These are phyloP conservation scores for Trichophyton mentagrophytes DNA, from an alignment of 2,329 filamentous ascomycete genomes.

Conservation along the genomic window DNA sequence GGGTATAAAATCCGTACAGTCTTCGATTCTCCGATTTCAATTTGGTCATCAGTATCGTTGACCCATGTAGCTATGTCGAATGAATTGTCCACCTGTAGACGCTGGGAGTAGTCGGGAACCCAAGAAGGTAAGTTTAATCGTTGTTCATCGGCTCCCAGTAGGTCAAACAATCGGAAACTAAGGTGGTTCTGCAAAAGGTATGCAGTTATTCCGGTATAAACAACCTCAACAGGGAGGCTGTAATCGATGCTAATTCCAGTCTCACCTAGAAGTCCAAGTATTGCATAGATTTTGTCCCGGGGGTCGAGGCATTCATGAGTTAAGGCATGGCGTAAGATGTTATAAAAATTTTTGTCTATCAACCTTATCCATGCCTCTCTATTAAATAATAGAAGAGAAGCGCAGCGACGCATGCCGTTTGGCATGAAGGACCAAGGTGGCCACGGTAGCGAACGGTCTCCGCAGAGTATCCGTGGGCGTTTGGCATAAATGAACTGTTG, in stretches of 20 bases:
- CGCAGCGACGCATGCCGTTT: not conserved
- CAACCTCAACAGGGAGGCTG: not conserved
- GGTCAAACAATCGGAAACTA: not conserved
- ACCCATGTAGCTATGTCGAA: too few relatives aligned
- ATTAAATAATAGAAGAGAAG: not conserved
- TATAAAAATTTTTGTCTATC: not conserved
- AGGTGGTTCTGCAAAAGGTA: not conserved
- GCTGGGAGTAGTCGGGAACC: conserved; percentile 11
- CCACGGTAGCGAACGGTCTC: not conserved
- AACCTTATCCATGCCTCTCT: not conserved
- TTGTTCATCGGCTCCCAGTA: not conserved
- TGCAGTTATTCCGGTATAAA: not conserved
- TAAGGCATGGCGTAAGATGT: not conserved
- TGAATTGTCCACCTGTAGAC: not conserved
- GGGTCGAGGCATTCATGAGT: conserved; percentile 5
- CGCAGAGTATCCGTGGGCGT: not conserved
- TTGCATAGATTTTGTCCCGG: conserved; percentile 12
- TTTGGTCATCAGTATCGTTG: not conserved
- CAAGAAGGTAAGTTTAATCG: conserved; percentile 6
- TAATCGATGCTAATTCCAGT: not conserved
- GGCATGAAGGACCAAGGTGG: not conserved
- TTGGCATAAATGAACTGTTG: not conserved
- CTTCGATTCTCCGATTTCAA: not conserved
- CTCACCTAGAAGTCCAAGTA: conserved; percentile 5
- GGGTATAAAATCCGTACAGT: not conserved